A percentile compares a stretch with the other conserved stretches of the same genome.
Conservation (phyloP, 2,329 filamentous ascomycete species). For the Ophiosphaerella herpotricha region DNA sequence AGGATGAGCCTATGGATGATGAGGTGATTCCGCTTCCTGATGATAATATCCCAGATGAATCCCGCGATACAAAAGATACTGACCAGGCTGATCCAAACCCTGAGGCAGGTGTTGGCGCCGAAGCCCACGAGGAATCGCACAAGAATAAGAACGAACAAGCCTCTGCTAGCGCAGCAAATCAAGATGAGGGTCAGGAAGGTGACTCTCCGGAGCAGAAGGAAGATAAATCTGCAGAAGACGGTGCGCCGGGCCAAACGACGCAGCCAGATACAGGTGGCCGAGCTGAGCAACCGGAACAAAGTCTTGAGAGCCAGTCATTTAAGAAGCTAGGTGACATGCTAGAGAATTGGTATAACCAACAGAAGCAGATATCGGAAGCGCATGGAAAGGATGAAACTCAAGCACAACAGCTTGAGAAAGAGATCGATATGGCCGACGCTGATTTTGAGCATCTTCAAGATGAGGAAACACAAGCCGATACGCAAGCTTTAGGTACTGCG, state of each 20-base stretch:
- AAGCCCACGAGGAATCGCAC: conserved; percentile 60
- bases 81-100: conserved; percentile 57
- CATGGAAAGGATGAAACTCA: conserved; percentile 57
- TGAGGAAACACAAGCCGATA: conserved; percentile 79
- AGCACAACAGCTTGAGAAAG: conserved; percentile 53
- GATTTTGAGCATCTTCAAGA: conserved; percentile 94
- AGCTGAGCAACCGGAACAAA: conserved; percentile 47
- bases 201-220: conserved; percentile 68
- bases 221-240: conserved; percentile 67
- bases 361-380: conserved; percentile 70
- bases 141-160: conserved; percentile 65
- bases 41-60: conserved; percentile 57
- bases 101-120: conserved; percentile 68
- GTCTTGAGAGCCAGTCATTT: conserved; percentile 70
- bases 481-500: conserved; percentile 88
- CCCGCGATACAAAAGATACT: conserved; percentile 53
- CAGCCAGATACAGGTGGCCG: conserved; percentile 43
- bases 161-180: conserved; percentile 62
- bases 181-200: conserved; percentile 68
- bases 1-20: conserved; percentile 54
- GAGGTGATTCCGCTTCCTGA: conserved; percentile 46
- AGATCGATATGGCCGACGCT: conserved; percentile 74
- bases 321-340: conserved; percentile 93
- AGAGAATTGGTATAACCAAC: conserved; percentile 89
- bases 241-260: conserved; percentile 48